A percentile compares a stretch with the other conserved stretches of the same genome.
Evolutionary conservation across 768 basidiomycete genomes (phyloP).

Genomic region (Pisolithus tinctorius): DNA sequence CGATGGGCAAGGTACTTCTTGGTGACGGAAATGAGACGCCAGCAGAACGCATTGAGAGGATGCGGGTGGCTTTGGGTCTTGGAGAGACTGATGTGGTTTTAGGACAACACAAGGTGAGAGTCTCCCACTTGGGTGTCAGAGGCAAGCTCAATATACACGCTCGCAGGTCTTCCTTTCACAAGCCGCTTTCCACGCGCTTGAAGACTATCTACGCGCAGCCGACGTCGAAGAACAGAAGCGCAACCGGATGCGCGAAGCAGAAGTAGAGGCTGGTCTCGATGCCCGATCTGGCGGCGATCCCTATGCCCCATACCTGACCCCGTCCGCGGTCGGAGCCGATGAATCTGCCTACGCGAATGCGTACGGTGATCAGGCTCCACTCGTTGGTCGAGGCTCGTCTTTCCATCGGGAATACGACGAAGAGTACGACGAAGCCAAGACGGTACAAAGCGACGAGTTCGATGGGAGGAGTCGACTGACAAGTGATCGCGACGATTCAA

Average conservation of each 20-base stretch:
- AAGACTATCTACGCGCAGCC: slow-evolving; percentile 75
- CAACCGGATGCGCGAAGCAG: slow-evolving; percentile 69
- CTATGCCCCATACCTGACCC: slow-evolving; percentile 69
- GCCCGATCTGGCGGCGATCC: slow-evolving; percentile 55
- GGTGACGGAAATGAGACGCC: slow-evolving; percentile 42
- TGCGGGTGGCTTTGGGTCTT: slow-evolving; percentile 48
- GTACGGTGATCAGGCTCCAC: slow-evolving; percentile 63
- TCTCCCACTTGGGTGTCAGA: too few species aligned
- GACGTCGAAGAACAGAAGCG: slow-evolving; percentile 87
- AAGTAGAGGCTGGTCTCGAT: slow-evolving; percentile 62
- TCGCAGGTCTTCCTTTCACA: slow-evolving; percentile 39
- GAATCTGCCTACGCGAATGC: slow-evolving; percentile 29
- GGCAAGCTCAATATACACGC: too few species aligned
- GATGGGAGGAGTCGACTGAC: slow-evolving; percentile 76
- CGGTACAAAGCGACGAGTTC: slow-evolving; percentile 68
- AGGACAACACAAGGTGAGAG: slow-evolving; percentile 71
- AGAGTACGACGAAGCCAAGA: slow-evolving; percentile 70
- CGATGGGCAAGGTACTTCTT: slow-evolving; percentile 68
- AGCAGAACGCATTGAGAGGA: slow-evolving; percentile 54
- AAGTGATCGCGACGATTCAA: slow-evolving; percentile 68
- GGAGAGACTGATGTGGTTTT: slow-evolving; percentile 70
- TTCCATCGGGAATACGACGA: slow-evolving; percentile 81
- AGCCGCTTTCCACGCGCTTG: slow-evolving; percentile 76
- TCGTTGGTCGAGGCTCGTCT: slow-evolving; percentile 77
- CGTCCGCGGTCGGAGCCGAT: slow-evolving; percentile 35